Conservation (phyloP, 768 basidiomycete genomes). For the Mrakia blollopis region DNA sequence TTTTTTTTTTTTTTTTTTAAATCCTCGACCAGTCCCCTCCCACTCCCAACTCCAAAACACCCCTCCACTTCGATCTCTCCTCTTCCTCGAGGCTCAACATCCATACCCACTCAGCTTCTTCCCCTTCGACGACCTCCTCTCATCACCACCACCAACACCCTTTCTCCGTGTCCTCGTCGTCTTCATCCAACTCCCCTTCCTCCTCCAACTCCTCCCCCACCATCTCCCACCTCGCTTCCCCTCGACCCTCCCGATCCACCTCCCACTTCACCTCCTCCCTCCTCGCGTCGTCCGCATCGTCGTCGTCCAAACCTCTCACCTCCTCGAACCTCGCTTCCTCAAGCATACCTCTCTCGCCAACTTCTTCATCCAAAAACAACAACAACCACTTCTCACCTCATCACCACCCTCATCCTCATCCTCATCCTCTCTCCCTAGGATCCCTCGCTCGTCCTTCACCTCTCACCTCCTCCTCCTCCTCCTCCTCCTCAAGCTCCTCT, state of each 20-base stretch:
- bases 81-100: background rate
- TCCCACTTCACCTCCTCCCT: slow-evolving; percentile 1
- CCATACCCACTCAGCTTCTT: too few relatives aligned
- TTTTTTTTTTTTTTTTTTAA: background rate
- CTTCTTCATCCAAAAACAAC: too few relatives aligned
- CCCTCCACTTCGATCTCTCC: background rate
- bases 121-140: too few relatives aligned
- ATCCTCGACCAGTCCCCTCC: slow-evolving; percentile 12
- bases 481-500: slow-evolving; percentile 2
- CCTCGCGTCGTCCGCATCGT: too few relatives aligned
- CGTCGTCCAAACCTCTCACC: too few relatives aligned
- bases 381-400: too few relatives aligned
- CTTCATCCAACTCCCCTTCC: background rate
- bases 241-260: background rate
- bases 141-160: too few relatives aligned
- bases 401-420: background rate
- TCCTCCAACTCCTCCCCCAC: background rate
- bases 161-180: background rate
- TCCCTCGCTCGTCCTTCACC: too few relatives aligned
- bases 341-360: too few relatives aligned
- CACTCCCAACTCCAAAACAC: slow-evolving; percentile 22
- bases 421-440: too few relatives aligned
- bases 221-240: too few relatives aligned
- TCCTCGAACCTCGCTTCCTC: too few relatives aligned
- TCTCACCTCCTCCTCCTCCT: background rate